phyloP scores from a whole-genome alignment of 1,284 basidiomycete species.

The Rhodotorula sp. region DNA sequence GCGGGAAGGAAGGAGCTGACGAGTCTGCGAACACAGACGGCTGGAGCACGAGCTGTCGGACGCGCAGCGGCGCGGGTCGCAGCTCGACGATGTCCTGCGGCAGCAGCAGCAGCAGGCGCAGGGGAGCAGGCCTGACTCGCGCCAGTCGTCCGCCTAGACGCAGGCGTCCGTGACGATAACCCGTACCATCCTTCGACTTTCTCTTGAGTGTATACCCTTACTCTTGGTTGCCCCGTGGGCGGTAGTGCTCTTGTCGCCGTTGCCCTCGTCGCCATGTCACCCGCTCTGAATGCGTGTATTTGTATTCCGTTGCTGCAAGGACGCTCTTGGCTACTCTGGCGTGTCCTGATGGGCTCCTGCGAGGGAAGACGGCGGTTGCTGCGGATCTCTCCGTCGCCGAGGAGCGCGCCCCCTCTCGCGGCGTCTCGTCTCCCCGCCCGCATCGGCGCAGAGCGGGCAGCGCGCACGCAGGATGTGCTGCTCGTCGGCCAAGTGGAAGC shows the following conservation, averaged over 20 bases:
- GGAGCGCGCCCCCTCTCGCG: not conserved
- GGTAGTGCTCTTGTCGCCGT: too few relatives aligned
- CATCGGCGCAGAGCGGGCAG: not conserved
- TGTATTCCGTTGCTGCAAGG: too few relatives aligned
- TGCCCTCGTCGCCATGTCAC: too few relatives aligned
- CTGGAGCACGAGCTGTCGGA: conserved; percentile 16
- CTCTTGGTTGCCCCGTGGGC: not conserved
- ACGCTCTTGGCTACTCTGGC: too few relatives aligned
- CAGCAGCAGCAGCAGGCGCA: not conserved
- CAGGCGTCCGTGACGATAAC: not conserved
- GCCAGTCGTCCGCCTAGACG: not conserved
- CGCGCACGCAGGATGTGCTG: conserved; percentile 61
- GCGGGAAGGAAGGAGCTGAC: not conserved
- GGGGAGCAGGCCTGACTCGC: not conserved
- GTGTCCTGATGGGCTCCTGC: too few relatives aligned
- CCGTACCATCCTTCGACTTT: not conserved
- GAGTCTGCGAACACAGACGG: not conserved
- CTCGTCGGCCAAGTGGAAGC: conserved; percentile 73
- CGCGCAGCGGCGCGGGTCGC: conserved; percentile 17
- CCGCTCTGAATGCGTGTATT: too few relatives aligned
- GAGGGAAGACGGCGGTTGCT: too few relatives aligned
- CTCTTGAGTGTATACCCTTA: not conserved
- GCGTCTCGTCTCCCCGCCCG: not conserved
- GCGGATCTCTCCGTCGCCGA: not conserved
- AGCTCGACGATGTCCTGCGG: conserved; percentile 28